Evolutionary conservation across 208 protist species (phyloP), one percentile per base, ranked within the genome.

Genomic region (Crithidia bombi): DNA sequence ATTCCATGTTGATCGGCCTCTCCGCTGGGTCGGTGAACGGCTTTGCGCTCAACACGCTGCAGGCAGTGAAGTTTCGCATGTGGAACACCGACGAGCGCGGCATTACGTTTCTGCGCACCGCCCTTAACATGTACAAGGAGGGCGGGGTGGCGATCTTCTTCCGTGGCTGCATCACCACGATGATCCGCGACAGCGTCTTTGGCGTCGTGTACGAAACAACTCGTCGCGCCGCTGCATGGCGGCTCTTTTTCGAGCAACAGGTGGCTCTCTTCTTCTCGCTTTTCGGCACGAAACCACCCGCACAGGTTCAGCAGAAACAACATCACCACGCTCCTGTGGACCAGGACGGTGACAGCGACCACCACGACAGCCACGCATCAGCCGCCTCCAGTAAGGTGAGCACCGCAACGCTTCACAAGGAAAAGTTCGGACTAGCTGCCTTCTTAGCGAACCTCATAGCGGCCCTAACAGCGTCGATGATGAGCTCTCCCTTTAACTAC

Each of bases 11-110:
- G 19, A 87, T 95, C 62, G 92, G 92, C 3, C 67, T 91, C 12
- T 57, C 81, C 9, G 92, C 92, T 12, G 92, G 92, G 11, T 83
- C 85, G 7, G 54, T 94, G 7, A 97, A 94, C 65, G 92, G 90
- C 2, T 74, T 88, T 25, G 68, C 89, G 25, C 83, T 97, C 33
- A 97, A 97, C 69, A 79, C 79, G 15, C 75, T 97, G 33, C 92
- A 97, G 68, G 83, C 84, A 19, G 88, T 97, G 21, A 97, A 97
- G 75, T 97, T 94, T 49, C 84, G 88, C 35, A 97, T 95, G 92
- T 97, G 92, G 90, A 94, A 85, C 75, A 78, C 58, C 1, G 77
- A 91, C 33, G 75, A 65, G 25, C 69, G 62, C 28, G 77, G 81
- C 38, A 61, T 83, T 35, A 87, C 77, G 3, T 97, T 97, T 75